Base-by-base conservation (phyloP, 2,329 filamentous ascomycete species). In the Diplodia mutila region DNA sequence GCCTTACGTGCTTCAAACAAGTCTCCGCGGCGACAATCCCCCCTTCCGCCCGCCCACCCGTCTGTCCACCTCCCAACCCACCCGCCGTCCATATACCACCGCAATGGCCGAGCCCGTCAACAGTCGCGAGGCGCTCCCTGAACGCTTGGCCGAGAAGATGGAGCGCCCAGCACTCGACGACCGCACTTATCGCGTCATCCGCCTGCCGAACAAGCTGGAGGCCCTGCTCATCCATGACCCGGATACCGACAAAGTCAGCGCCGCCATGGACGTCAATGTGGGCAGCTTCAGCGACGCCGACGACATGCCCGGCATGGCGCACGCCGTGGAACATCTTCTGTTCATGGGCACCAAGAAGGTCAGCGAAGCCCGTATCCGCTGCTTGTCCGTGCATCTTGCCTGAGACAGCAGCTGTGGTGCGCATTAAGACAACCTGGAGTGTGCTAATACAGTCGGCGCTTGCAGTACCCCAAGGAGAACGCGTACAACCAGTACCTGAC, bases 331-430 rank as follows among this genome's bases (percentile, higher is more conserved):
- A 84, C 94, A 97, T 85, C 83, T 97, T 71, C 83, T 99, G 27
- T 99, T 99, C 83, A 98, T 99, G 95, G 95, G 95, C 61, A 99
- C 95, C 8, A 91, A 97, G 80, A 99, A 98, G 85, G 89, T 90
- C 78, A 70, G 78, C 34, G 27, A 32, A n/a, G 7, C 32, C 27
- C 59, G 59, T 25, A 18, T 48, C 48, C n/a, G n/a, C n/a, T n/a
- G n/a, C n/a, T n/a, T n/a, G n/a, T n/a, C n/a, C n/a, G n/a, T n/a
- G n/a, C n/a, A n/a, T n/a, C n/a, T n/a, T 32, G 48, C 46, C n/a
- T 29, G 46, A 37, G 49, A 65, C 55, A 46, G 14, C 39, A 39
- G 39, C 34, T 12, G 53, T 21, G n/a, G n/a, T 29, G 29, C 29
- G 57, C 9, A 42, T 18, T 53, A 23, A 52, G 53, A 61, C 53